These are phyloP conservation scores for Hypocreales sp. DNA, from an alignment of 2,329 filamentous ascomycete genomes.

Conservation along the genomic window DNA sequence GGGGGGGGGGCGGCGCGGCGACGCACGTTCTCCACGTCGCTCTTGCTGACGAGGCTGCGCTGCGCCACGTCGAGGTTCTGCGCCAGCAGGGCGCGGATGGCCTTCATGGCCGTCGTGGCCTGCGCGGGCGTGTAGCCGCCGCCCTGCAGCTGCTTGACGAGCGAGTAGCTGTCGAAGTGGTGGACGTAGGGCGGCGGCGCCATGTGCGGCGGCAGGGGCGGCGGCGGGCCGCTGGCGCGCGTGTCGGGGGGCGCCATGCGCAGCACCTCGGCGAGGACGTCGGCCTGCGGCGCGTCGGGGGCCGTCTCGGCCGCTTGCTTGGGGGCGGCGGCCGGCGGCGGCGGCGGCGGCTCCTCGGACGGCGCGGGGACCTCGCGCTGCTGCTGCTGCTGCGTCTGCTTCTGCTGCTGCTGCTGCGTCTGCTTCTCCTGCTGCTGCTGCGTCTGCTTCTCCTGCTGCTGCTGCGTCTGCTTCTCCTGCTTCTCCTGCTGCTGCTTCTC, in stretches of 20 bases:
- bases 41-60: slow-evolving; percentile 70
- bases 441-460: neutral
- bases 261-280: slow-evolving; percentile 33
- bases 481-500: slow-evolving; percentile 5
- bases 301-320: too few species aligned
- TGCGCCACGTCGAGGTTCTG: slow-evolving; percentile 71
- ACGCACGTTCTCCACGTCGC: slow-evolving; percentile 67
- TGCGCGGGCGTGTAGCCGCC: slow-evolving; percentile 61
- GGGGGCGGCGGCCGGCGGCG: too few species aligned
- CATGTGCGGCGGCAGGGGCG: too few species aligned
- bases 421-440: slow-evolving; percentile 5
- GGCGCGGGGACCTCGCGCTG: too few species aligned
- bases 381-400: too few species aligned
- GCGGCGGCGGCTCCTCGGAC: too few species aligned
- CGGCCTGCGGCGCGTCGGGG: too few species aligned
- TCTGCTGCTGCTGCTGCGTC: slow-evolving; percentile 14
- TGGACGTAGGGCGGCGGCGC: slow-evolving; percentile 71
- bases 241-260: slow-evolving; percentile 28
- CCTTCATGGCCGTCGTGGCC: slow-evolving; percentile 83
- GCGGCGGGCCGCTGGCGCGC: too few species aligned
- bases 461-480: neutral
- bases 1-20: neutral
- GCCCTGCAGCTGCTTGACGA: slow-evolving; percentile 67
- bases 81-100: slow-evolving; percentile 60
- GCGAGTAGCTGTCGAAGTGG: slow-evolving; percentile 87